Evolutionary conservation across 345 rosid species (phyloP).

Genomic region (Lepidium sativum): DNA sequence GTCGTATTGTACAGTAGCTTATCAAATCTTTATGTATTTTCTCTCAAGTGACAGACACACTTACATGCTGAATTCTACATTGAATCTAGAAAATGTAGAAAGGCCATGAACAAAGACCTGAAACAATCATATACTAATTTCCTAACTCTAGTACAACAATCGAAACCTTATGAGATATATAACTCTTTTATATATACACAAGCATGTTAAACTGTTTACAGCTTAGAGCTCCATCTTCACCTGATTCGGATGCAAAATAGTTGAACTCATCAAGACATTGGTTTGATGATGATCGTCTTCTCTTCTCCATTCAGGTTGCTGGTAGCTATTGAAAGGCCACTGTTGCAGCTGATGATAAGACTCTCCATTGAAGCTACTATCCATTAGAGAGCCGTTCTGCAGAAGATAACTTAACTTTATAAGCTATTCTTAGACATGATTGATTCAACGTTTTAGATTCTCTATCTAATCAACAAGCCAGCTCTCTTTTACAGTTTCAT

Average conservation of each 20-base stretch:
- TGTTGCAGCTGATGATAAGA: constrained; percentile 40
- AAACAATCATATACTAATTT: neutral
- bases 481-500: constrained; percentile 5
- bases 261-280: constrained; percentile 32
- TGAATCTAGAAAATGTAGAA: neutral
- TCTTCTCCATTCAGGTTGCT: constrained; percentile 56
- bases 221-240: constrained; percentile 54
- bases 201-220: neutral
- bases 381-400: constrained; percentile 56
- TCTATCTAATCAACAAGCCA: neutral
- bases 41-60: neutral
- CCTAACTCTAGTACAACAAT: constrained; percentile 11
- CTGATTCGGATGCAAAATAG: constrained; percentile 43
- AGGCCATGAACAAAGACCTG: constrained; percentile 4
- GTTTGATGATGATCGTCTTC: constrained; percentile 38
- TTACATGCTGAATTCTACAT: constrained; percentile 3
- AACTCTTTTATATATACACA: constrained; percentile 17
- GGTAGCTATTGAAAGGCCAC: constrained; percentile 47
- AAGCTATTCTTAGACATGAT: neutral
- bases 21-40: neutral
- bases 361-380: constrained; percentile 45
- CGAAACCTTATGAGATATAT: constrained; percentile 11
- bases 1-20: neutral
- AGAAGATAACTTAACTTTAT: neutral
- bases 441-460: neutral